phyloP scores from a whole-genome alignment of 257 asterid genomes.

The Nicotiana otophora region DNA sequence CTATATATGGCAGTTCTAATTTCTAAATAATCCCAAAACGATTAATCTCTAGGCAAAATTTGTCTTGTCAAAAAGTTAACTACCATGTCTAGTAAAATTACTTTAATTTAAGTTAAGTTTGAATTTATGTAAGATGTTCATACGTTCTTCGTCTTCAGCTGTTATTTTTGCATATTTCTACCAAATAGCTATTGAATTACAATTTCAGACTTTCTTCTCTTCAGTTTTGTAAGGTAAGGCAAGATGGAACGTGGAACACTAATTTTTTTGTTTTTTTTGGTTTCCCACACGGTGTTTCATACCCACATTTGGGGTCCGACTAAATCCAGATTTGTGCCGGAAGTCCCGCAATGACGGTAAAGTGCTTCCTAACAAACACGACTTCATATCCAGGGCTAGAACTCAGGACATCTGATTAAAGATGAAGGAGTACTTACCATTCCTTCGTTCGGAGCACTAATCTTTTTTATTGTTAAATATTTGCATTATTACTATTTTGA shows the following conservation, averaged over 20 bases:
- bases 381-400: too few relatives aligned
- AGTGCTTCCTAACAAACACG: too few relatives aligned
- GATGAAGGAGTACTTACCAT: too few relatives aligned
- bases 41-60: background rate
- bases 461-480: background rate
- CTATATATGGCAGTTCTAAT: background rate
- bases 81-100: background rate
- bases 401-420: too few relatives aligned
- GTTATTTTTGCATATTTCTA: background rate
- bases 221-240: background rate
- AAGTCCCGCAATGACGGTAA: too few relatives aligned
- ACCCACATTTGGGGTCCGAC: too few relatives aligned
- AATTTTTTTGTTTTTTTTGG: too few relatives aligned
- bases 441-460: background rate
- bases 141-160: background rate
- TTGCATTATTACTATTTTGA: background rate
- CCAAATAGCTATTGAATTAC: background rate
- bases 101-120: background rate
- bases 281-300: too few relatives aligned
- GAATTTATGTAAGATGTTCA: background rate
- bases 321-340: too few relatives aligned
- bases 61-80: background rate
- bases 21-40: background rate
- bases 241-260: background rate
- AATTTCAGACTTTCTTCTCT: background rate